A percentile compares a stretch with the other conserved stretches of the same genome.
Conservation (phyloP, 345 rosid species). For the Hypericum androsaemum region DNA sequence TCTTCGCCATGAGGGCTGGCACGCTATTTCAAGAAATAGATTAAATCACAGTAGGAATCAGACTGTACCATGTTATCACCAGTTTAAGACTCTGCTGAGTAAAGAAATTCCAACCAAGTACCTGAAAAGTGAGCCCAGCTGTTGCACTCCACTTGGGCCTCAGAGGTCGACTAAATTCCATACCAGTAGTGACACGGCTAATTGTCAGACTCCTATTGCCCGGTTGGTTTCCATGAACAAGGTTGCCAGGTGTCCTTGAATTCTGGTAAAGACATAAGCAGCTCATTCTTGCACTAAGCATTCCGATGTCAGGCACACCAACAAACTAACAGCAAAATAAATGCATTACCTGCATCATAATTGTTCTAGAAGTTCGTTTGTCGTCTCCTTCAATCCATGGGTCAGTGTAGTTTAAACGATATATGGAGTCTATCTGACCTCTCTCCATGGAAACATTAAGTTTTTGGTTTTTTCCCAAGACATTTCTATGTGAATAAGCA, state of each 20-base stretch:
- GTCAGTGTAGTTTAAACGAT: constrained; percentile 83
- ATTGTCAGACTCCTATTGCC: constrained; percentile 60
- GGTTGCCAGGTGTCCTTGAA: constrained; percentile 91
- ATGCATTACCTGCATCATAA: constrained; percentile 69
- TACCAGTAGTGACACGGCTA: constrained; percentile 68
- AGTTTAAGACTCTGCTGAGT: too few species aligned
- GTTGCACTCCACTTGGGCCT: constrained; percentile 98
- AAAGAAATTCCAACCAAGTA: constrained; percentile 10
- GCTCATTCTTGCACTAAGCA: constrained; percentile 5
- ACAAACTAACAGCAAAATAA: neutral
- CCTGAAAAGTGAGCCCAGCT: constrained; percentile 81
- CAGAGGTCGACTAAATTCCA: constrained; percentile 82
- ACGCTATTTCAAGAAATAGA: constrained; percentile 28
- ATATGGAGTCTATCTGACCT: constrained; percentile 92
- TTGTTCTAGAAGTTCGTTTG: constrained; percentile 81
- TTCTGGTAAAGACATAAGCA: constrained; percentile 37
- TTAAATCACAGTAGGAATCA: too few species aligned
- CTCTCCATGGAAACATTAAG: constrained; percentile 80
- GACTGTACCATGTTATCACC: too few species aligned
- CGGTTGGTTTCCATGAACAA: constrained; percentile 82
- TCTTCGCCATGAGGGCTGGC: constrained; percentile 74
- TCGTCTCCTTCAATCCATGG: constrained; percentile 99
- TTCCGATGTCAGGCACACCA: neutral
- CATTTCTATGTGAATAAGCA: constrained; percentile 92
- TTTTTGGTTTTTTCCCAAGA: constrained; percentile 89